These are phyloP conservation scores for Fraxinus greggii DNA, from an alignment of 305 asterid genomes.

Conservation along the genomic window DNA sequence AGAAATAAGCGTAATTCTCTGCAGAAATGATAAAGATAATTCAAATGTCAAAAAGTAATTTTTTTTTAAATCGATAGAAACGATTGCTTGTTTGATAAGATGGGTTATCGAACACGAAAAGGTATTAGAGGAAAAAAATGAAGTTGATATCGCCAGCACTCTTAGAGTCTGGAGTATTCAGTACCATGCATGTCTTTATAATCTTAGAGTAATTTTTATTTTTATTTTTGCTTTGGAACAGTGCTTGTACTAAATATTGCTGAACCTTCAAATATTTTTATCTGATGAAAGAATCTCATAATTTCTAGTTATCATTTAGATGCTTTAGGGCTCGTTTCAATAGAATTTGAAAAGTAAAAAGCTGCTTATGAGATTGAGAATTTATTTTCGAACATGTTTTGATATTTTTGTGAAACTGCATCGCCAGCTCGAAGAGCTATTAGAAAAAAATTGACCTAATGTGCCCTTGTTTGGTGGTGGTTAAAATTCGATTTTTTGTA, in stretches of 20 bases:
- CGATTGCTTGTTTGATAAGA: neutral
- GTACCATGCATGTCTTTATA: neutral
- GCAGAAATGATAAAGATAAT: neutral
- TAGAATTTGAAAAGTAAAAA: neutral
- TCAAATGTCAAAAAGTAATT: neutral
- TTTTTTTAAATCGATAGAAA: neutral
- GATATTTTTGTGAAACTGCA: neutral
- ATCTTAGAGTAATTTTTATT: neutral
- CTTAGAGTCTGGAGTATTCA: neutral
- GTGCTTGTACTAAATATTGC: neutral
- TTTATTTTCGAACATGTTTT: neutral
- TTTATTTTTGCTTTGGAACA: neutral
- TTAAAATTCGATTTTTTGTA: no score
- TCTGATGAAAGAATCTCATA: neutral
- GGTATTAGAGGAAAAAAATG: neutral
- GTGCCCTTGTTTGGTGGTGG: neutral
- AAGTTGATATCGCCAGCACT: neutral
- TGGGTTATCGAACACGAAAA: neutral
- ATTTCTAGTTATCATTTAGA: neutral
- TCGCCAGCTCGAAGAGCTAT: neutral
- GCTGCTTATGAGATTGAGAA: neutral
- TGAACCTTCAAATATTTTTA: neutral
- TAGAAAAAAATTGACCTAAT: neutral
- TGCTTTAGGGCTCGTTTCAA: neutral
- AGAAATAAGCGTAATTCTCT: slow-evolving; percentile 43